Conservation (phyloP, 331 rosid species). For the Malus hybrid region DNA sequence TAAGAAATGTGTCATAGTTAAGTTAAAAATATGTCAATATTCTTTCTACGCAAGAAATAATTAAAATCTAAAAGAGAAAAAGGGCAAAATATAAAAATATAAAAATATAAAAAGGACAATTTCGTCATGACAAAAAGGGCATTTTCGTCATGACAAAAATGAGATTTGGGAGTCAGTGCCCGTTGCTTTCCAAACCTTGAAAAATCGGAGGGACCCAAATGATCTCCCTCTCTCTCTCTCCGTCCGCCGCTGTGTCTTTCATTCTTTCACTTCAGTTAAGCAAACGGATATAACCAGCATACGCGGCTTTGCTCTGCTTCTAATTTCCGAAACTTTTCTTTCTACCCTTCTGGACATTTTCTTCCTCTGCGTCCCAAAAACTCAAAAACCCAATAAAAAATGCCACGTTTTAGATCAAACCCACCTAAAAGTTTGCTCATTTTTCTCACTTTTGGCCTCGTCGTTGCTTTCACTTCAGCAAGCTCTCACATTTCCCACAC, state of each 20-base stretch:
- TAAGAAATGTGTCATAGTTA: too few species aligned
- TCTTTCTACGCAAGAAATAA: not conserved
- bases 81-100: not conserved
- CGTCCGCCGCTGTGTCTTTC: too few species aligned
- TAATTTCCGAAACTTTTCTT: not conserved
- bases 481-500: slow-evolving; percentile 3
- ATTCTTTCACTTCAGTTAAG: not conserved
- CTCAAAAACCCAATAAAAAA: not conserved
- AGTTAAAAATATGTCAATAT: too few species aligned
- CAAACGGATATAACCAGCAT: not conserved
- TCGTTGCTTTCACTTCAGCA: slow-evolving; percentile 5
- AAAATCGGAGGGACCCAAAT: not conserved
- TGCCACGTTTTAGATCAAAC: slow-evolving; percentile 11
- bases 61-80: not conserved
- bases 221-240: not conserved
- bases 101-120: too few species aligned
- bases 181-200: not conserved
- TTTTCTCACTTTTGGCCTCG: not conserved
- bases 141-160: not conserved
- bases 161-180: not conserved
- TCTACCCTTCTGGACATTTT: not conserved
- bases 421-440: not conserved
- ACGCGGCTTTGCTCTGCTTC: not conserved
- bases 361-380: not conserved
- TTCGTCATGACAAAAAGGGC: not conserved